Conservation (phyloP, 2,329 filamentous ascomycete genomes). For the Gyromitra esculenta region DNA sequence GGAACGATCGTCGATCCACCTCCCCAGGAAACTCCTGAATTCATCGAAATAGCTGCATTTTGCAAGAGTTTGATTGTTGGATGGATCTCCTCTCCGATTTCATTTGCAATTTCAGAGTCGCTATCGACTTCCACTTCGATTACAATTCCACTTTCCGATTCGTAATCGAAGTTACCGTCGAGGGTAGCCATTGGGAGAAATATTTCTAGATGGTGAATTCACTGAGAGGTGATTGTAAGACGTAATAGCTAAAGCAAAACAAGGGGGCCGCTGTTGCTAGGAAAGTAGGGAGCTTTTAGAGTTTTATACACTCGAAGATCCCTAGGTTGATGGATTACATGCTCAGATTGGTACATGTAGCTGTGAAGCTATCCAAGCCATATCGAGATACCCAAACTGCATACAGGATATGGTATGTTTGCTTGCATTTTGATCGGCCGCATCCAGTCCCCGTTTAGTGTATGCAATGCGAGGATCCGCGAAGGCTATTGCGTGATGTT, state of each 20-base stretch:
- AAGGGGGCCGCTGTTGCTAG: background rate
- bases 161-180: background rate
- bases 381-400: no score
- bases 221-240: background rate
- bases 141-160: background rate
- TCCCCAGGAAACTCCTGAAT: background rate
- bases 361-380: no score
- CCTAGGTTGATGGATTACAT: background rate
- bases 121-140: background rate
- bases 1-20: slow-evolving; percentile 5
- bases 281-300: background rate
- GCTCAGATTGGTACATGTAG: no score
- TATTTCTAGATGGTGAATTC: background rate
- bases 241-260: background rate
- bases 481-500: background rate
- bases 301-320: background rate
- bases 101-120: background rate
- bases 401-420: no score
- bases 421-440: no score
- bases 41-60: background rate
- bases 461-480: background rate
- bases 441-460: no score
- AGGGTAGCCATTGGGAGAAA: background rate
- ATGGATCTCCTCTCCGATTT: background rate
- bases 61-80: background rate